Percentiles rank a stretch among this genome's conserved stretches.
These are phyloP conservation scores for Dendryphion nanum DNA, from an alignment of 2,329 filamentous ascomycete species.

Conservation along the genomic window DNA sequence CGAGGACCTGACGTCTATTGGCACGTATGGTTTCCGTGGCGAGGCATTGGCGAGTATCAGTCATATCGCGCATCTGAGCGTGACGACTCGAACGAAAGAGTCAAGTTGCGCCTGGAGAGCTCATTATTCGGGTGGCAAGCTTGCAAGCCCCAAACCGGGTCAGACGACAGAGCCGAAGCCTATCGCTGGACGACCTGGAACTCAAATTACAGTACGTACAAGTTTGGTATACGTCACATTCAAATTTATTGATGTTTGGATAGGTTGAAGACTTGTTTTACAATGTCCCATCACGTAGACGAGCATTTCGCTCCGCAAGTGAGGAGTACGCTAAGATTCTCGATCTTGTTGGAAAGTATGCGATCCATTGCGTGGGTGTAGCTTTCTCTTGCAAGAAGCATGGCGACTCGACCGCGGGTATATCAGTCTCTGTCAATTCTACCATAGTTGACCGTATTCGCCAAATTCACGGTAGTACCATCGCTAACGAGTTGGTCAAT, in stretches of 20 bases:
- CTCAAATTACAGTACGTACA: constrained; percentile 74
- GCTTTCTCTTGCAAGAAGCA: constrained; percentile 97
- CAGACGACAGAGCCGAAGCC: constrained; percentile 83
- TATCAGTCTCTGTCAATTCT: constrained; percentile 74
- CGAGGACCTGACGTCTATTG: constrained; percentile 85
- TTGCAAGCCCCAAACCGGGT: constrained; percentile 81
- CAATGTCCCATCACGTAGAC: constrained; percentile 84
- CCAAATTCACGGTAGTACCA: constrained; percentile 78
- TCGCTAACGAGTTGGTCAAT: constrained; percentile 84
- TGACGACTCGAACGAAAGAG: constrained; percentile 89
- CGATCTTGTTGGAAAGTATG: constrained; percentile 89
- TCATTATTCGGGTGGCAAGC: constrained; percentile 78
- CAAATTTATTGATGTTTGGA: background rate
- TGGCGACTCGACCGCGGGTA: constrained; percentile 78
- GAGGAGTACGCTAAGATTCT: constrained; percentile 99
- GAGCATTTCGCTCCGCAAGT: constrained; percentile 84
- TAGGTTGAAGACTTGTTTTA: constrained; percentile 93
- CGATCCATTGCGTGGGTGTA: constrained; percentile 86
- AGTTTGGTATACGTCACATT: background rate
- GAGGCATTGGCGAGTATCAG: constrained; percentile 97
- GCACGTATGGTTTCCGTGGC: constrained; percentile 95
- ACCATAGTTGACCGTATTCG: constrained; percentile 79
- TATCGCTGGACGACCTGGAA: constrained; percentile 82
- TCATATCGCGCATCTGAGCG: constrained; percentile 92
- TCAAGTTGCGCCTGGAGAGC: constrained; percentile 89